phyloP scores from a whole-genome alignment of 306 rosid genomes.

The Cicer bijugum region DNA sequence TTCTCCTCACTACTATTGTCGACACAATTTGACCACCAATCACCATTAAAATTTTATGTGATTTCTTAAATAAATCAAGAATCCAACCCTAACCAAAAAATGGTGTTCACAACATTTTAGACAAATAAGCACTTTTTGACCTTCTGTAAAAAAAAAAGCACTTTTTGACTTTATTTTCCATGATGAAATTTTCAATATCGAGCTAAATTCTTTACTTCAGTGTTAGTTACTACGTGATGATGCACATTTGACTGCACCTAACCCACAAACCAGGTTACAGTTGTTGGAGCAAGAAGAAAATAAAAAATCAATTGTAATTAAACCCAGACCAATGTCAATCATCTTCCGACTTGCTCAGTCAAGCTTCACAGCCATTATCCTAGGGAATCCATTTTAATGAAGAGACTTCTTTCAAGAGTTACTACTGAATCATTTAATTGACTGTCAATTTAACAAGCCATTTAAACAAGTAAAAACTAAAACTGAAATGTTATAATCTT shows the following conservation, averaged over 20 bases:
- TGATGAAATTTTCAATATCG: background rate
- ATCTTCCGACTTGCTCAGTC: background rate
- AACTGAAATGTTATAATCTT: conserved; percentile 1
- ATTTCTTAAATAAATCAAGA: background rate
- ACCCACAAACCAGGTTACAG: background rate
- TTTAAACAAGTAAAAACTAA: background rate
- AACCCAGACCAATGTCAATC: background rate
- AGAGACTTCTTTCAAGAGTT: background rate
- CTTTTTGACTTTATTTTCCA: background rate
- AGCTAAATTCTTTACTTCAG: background rate
- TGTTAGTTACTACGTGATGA: background rate
- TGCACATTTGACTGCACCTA: background rate
- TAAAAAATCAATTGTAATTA: background rate
- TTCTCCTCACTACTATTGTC: background rate
- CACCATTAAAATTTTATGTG: background rate
- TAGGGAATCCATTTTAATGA: conserved; percentile 4
- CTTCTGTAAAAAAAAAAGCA: background rate
- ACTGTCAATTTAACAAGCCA: background rate
- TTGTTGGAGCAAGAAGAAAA: background rate
- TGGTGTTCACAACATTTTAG: background rate
- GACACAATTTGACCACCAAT: conserved; percentile 3
- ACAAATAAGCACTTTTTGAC: background rate
- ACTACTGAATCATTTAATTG: background rate
- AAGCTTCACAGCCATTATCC: conserved; percentile 4
- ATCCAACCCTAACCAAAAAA: background rate